phyloP scores from a whole-genome alignment of 768 basidiomycete genomes.

The Russula lepida region DNA sequence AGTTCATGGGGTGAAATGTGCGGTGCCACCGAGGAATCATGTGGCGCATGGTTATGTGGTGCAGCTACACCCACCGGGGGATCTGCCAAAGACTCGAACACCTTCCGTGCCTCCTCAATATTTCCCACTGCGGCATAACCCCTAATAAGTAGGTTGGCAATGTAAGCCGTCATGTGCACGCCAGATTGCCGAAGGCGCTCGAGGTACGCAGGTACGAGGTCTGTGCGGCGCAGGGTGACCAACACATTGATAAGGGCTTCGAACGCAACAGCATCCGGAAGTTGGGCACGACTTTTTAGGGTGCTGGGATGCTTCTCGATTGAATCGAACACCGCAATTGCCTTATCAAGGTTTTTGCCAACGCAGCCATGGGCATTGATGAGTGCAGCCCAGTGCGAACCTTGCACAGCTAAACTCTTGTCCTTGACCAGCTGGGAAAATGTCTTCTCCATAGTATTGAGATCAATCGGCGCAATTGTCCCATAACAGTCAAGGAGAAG shows the following conservation, averaged over 20 bases:
- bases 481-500: slow-evolving; percentile 88
- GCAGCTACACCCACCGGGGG: slow-evolving; percentile 81
- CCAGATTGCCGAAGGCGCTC: slow-evolving; percentile 49
- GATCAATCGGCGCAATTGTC: slow-evolving; percentile 72
- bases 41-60: slow-evolving; percentile 75
- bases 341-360: slow-evolving; percentile 65
- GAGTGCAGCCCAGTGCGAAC: slow-evolving; percentile 72
- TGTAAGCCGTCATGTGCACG: slow-evolving; percentile 90
- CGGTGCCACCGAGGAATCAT: slow-evolving; percentile 38
- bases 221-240: slow-evolving; percentile 67
- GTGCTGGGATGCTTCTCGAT: slow-evolving; percentile 50
- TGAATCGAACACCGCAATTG: slow-evolving; percentile 68
- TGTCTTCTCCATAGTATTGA: slow-evolving; percentile 57
- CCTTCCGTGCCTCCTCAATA: slow-evolving; percentile 57
- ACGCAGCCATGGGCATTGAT: slow-evolving; percentile 87
- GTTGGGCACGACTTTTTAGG: slow-evolving; percentile 22
- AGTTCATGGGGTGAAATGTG: slow-evolving; percentile 40
- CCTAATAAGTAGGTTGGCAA: slow-evolving; percentile 78
- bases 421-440: slow-evolving; percentile 53
- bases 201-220: slow-evolving; percentile 65
- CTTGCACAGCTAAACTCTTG: slow-evolving; percentile 38
- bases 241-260: slow-evolving; percentile 87
- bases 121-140: slow-evolving; percentile 61
- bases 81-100: slow-evolving; percentile 79
- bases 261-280: slow-evolving; percentile 79